Evolutionary conservation across 2,329 filamentous ascomycete species (phyloP), one percentile per base, ranked within the genome.

Genomic region (Tricladium varicosporioides): DNA sequence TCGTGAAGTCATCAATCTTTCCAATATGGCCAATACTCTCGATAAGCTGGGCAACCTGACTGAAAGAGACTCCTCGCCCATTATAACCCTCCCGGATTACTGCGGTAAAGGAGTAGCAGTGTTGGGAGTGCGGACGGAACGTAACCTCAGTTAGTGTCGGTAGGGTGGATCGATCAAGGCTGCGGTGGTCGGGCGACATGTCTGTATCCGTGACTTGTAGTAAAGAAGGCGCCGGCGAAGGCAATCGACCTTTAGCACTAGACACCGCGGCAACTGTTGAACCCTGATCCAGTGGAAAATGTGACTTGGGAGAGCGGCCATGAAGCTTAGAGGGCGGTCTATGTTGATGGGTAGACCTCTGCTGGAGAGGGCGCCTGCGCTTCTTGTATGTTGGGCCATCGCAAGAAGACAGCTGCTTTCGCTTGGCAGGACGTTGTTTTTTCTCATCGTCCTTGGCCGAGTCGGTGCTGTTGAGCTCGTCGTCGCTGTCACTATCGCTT

Each of bases 341-440:
- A 51, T 19, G 36, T 14, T 56, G 18, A 43, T 22, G 43, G 14
- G 56, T 1, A 59, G 56, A 52, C 22, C 51, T 57, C 18, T 60
- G 27, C 48, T 27, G 31, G 52, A 52, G 48, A 51, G 15, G 27
- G 43, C 46, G 46, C 52, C 45, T 54, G 48, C 32, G 42, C 51
- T 54, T 60, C 51, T 62, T 56, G 43, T 36, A 32, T 50, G 43
- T 48, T 60, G 22, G 33, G 48, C 45, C 42, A 48, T 44, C n/a
- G 48, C 51, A 18, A 53, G 52, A 58, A 36, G 51, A 60, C 32
- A 15, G 46, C 33, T 31, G 53, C 50, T 60, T 63, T 51, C 56
- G 53, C 53, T 63, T 61, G 33, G 51, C 15, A 62, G 57, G 50
- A 59, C 57, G 56, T 62, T 40, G 31, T 56, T 42, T 36, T 27